Base-by-base conservation (phyloP, 78 protist species). In the Dictyostelium brefeldianum region DNA sequence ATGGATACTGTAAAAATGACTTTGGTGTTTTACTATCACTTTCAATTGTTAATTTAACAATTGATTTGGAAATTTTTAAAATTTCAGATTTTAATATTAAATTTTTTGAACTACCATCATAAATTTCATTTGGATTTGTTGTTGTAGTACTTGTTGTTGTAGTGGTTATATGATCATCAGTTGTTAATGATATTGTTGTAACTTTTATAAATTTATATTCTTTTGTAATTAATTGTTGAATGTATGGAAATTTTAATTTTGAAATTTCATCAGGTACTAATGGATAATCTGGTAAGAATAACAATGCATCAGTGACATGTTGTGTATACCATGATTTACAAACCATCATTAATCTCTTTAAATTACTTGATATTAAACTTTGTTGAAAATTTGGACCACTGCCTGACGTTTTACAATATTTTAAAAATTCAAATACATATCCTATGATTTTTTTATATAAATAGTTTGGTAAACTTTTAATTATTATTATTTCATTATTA, bases 331-430 rank as follows among this genome's bases (percentile, higher is more conserved):
- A 57, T 57, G 20, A 22, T 22, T 14, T 57, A 20, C 22, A n/a
- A 5, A 57, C 67, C 14, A 57, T n/a, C 67, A 57, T 57, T 57
- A 57, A 57, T 57, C 67, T 57, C 67, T 57, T 57, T 57, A 57
- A n/a, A 57, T 57, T 57, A 17, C 22, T 27, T 7, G 31, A 17
- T 9, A 57, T 57, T 57, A 57, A n/a, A 9, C 31, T n/a, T n/a
- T 9, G 20, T 9, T n/a, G 25, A 57, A n/a, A 57, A 62, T 25
- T 62, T 25, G 70, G 70, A 4, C 70, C 70, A 62, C 70, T 62
- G 22, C 70, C 70, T 22, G 12, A 10, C 0, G 70, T 29, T 25
- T 25, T 62, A 25, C 70, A 62, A 25, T 62, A 62, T 62, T 25
- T 62, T 62, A 62, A 62, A 62, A 22, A 62, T 25, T 62, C 70